phyloP scores from a whole-genome alignment of 1,284 basidiomycete genomes.

The Malassezia nana region DNA sequence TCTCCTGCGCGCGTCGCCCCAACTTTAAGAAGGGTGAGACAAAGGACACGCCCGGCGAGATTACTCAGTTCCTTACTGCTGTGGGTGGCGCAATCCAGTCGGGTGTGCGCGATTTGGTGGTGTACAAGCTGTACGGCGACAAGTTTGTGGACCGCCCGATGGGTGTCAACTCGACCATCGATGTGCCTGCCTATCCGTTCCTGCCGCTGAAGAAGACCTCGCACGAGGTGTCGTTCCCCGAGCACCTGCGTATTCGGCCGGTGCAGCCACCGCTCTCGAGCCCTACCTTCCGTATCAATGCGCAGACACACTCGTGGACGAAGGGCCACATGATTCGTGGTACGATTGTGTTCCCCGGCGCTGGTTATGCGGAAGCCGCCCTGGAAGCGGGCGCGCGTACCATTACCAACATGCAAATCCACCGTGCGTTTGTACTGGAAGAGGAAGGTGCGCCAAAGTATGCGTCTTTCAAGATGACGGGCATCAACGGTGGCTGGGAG shows the following conservation, averaged over 20 bases:
- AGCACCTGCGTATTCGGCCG: conserved; percentile 12
- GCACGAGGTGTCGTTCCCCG: conserved; percentile 12
- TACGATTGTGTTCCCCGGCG: conserved; percentile 20
- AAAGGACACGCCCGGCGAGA: conserved; percentile 11
- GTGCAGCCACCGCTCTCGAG: conserved; percentile 8
- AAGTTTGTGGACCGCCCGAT: conserved; percentile 14
- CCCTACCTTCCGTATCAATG: conserved; percentile 14
- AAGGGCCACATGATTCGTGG: conserved; percentile 23
- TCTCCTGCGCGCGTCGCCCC: conserved; percentile 13
- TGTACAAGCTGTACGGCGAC: conserved; percentile 18
- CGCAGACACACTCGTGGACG: conserved; percentile 20
- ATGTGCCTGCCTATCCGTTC: conserved; percentile 17
- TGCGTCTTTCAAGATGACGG: conserved; percentile 14
- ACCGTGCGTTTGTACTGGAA: conserved; percentile 18
- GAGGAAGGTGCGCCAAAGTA: conserved; percentile 18
- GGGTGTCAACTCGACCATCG: conserved; percentile 15
- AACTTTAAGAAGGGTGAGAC: conserved; percentile 21
- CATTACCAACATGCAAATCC: conserved; percentile 16
- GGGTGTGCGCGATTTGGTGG: conserved; percentile 11
- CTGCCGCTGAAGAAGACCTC: conserved; percentile 12
- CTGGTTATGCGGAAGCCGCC: conserved; percentile 17
- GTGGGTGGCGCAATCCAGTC: conserved; percentile 15
- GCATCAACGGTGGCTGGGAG: conserved; percentile 17
- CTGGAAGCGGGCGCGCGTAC: conserved; percentile 18
- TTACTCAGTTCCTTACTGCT: conserved; percentile 16